These are phyloP conservation scores for Trichoderma sp. DNA, from an alignment of 2,329 filamentous ascomycete genomes.

Conservation along the genomic window DNA sequence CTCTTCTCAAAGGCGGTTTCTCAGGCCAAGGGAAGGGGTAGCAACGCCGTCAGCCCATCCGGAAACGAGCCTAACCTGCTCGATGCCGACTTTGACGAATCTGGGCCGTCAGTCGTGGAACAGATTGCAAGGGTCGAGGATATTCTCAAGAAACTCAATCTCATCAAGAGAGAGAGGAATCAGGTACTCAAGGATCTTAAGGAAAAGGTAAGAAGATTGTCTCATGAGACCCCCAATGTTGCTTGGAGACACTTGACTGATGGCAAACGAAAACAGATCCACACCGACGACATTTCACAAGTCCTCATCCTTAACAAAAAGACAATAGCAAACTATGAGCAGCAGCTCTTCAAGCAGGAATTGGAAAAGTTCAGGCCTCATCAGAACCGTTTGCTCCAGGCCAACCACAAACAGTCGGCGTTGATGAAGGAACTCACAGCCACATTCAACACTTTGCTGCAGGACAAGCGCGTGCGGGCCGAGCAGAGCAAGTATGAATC, in stretches of 20 bases:
- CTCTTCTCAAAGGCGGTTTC: slow-evolving; percentile 85
- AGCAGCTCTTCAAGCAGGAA: slow-evolving; percentile 88
- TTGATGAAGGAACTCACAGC: slow-evolving; percentile 92
- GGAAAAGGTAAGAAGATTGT: slow-evolving; percentile 67
- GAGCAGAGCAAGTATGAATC: slow-evolving; percentile 95
- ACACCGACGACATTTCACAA: slow-evolving; percentile 95
- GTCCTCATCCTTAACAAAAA: slow-evolving; percentile 98
- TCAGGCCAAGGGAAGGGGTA: slow-evolving; percentile 67
- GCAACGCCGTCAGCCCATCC: slow-evolving; percentile 59
- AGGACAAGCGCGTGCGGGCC: slow-evolving; percentile 88
- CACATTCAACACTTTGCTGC: slow-evolving; percentile 80
- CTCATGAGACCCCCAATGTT: not conserved
- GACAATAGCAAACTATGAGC: slow-evolving; percentile 86
- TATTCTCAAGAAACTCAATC: slow-evolving; percentile 81
- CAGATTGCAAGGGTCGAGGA: slow-evolving; percentile 90
- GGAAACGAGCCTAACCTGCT: slow-evolving; percentile 71
- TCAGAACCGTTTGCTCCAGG: slow-evolving; percentile 85
- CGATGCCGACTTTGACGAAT: slow-evolving; percentile 89
- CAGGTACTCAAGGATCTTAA: slow-evolving; percentile 96
- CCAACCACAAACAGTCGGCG: slow-evolving; percentile 90
- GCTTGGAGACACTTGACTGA: not conserved
- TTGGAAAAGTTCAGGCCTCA: slow-evolving; percentile 96
- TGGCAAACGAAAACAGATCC: slow-evolving; percentile 58
- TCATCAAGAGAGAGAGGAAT: slow-evolving; percentile 86
- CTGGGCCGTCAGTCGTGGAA: slow-evolving; percentile 74